A percentile compares a stretch with the other conserved stretches of the same genome.
These are phyloP conservation scores for Microthlaspi erraticum DNA, from an alignment of 345 rosid genomes.

Conservation along the genomic window DNA sequence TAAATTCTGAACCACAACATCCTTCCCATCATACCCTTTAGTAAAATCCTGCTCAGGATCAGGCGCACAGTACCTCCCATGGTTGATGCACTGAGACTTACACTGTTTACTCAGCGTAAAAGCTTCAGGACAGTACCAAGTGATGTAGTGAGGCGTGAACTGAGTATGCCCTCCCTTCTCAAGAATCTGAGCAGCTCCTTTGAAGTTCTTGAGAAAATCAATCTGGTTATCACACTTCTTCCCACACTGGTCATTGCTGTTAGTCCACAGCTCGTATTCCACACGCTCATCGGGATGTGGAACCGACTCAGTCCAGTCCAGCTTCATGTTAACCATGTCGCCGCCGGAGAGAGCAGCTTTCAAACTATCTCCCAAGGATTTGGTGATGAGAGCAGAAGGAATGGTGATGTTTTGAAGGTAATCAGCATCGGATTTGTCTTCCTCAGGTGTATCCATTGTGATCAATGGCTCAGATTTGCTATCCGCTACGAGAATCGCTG, in stretches of 20 bases:
- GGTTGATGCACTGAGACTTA: constrained; percentile 71
- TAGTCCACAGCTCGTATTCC: constrained; percentile 67
- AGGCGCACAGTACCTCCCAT: constrained; percentile 69
- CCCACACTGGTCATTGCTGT: constrained; percentile 66
- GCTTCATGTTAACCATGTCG: constrained; percentile 56
- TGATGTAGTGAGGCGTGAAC: constrained; percentile 63
- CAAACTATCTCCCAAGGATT: constrained; percentile 53
- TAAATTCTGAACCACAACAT: constrained; percentile 63
- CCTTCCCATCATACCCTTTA: constrained; percentile 66
- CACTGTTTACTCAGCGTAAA: constrained; percentile 63
- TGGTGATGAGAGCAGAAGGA: constrained; percentile 61
- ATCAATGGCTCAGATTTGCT: constrained; percentile 56
- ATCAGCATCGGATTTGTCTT: constrained; percentile 55
- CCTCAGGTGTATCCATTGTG: constrained; percentile 67
- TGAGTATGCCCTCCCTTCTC: constrained; percentile 67
- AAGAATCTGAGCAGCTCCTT: constrained; percentile 69
- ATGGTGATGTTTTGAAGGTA: constrained; percentile 59
- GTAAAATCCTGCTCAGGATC: constrained; percentile 70
- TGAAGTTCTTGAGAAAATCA: constrained; percentile 63
- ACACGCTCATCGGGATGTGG: constrained; percentile 71
- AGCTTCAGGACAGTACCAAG: constrained; percentile 69
- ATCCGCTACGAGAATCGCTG: constrained; percentile 66
- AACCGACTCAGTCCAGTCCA: constrained; percentile 68
- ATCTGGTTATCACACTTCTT: constrained; percentile 63
- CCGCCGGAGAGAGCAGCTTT: constrained; percentile 53